These are phyloP conservation scores for Lecanosticta acicola DNA, from an alignment of 2,329 filamentous ascomycete species.

Conservation along the genomic window DNA sequence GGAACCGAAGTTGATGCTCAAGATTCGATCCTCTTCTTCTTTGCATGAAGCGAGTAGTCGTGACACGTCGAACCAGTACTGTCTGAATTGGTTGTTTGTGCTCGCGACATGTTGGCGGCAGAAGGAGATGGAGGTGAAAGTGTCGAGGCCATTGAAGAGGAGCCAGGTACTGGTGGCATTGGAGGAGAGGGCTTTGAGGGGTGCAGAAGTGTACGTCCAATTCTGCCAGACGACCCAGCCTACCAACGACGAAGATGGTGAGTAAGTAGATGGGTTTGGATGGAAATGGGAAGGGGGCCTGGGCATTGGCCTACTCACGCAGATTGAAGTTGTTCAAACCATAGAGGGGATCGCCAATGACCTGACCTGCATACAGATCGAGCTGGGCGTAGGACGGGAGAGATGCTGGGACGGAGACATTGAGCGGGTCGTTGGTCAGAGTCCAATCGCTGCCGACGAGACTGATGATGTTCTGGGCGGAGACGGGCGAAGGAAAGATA, in stretches of 20 bases:
- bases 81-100: constrained; percentile 59
- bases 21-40: constrained; percentile 26
- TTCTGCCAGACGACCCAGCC: constrained; percentile 54
- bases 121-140: constrained; percentile 52
- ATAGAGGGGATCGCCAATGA: constrained; percentile 51
- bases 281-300: too few relatives aligned
- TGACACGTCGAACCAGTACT: constrained; percentile 56
- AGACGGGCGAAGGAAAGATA: constrained; percentile 2
- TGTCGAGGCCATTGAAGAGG: constrained; percentile 58
- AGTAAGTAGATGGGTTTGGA: too few relatives aligned
- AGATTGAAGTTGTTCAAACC: constrained; percentile 56
- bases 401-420: constrained; percentile 50
- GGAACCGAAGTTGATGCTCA: constrained; percentile 54
- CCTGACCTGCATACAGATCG: constrained; percentile 49
- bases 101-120: constrained; percentile 51
- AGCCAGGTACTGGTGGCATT: constrained; percentile 47
- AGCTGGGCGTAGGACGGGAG: constrained; percentile 57
- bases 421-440: constrained; percentile 38
- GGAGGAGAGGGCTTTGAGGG: constrained; percentile 37
- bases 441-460: constrained; percentile 35
- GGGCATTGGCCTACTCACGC: too few relatives aligned
- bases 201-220: constrained; percentile 56
- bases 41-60: constrained; percentile 41
- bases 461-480: constrained; percentile 35
- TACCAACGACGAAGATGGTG: too few relatives aligned